Conservation (phyloP, 352 stramenopile species). For the Phytophthora foliorum region DNA sequence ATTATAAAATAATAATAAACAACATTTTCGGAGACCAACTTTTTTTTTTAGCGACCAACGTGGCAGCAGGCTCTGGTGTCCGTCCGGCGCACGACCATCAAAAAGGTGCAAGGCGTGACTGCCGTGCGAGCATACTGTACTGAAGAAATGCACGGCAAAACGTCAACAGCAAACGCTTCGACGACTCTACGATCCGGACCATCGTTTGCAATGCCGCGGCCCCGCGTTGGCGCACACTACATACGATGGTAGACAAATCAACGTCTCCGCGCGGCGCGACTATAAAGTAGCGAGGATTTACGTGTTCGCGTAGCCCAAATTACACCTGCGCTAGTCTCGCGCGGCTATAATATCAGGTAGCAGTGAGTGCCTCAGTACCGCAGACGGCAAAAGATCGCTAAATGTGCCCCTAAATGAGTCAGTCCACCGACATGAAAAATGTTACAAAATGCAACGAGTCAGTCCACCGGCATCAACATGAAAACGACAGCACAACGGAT, state of each 20-base stretch:
- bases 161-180: not conserved
- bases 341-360: no score
- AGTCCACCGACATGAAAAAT: constrained; percentile 12
- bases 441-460: constrained; percentile 24
- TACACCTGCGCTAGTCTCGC: no score
- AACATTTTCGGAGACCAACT: not conserved
- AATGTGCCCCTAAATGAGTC: constrained; percentile 20
- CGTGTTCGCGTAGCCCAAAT: no score
- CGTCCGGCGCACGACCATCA: not conserved
- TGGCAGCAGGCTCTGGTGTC: not conserved
- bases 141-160: not conserved
- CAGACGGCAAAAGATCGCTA: constrained; percentile 13
- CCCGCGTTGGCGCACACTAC: not conserved
- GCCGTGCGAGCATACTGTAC: not conserved
- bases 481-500: not conserved
- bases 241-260: constrained; percentile 10
- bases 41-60: not conserved
- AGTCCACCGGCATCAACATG: not conserved
- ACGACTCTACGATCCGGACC: constrained; percentile 26
- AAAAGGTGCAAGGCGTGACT: not conserved
- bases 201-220: constrained; percentile 5
- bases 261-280: constrained; percentile 8
- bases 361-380: no score
- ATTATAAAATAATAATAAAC: no score
- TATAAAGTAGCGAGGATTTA: no score